These are phyloP conservation scores for Carpediemonas membranifera DNA, from an alignment of 78 protist genomes.

Conservation along the genomic window DNA sequence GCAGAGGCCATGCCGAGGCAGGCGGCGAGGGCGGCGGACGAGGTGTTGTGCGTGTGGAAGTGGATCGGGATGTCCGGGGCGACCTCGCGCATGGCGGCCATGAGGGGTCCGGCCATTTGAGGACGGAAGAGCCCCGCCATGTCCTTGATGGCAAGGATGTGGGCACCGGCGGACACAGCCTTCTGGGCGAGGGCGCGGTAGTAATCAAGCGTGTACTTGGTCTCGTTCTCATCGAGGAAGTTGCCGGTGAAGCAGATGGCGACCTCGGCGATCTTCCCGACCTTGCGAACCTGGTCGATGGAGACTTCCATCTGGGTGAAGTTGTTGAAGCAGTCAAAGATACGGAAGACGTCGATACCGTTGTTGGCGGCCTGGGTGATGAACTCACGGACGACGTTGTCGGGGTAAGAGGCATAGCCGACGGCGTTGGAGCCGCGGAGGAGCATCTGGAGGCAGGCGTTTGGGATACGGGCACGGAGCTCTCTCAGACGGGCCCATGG, in stretches of 20 bases:
- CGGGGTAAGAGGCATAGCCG: slow-evolving; percentile 76
- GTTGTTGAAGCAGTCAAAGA: slow-evolving; percentile 76
- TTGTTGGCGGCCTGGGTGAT: neutral
- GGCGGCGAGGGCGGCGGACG: slow-evolving; percentile 23
- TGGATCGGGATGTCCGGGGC: slow-evolving; percentile 60
- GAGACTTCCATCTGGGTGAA: slow-evolving; percentile 39
- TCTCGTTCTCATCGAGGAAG: slow-evolving; percentile 25
- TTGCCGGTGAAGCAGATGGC: slow-evolving; percentile 55
- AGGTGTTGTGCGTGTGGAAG: slow-evolving; percentile 73
- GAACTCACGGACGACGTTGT: slow-evolving; percentile 43
- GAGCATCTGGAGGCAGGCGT: slow-evolving; percentile 26
- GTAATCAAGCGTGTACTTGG: slow-evolving; percentile 66
- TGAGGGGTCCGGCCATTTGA: slow-evolving; percentile 12
- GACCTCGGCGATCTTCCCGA: slow-evolving; percentile 44
- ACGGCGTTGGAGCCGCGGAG: slow-evolving; percentile 69
- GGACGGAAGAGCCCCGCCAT: slow-evolving; percentile 78
- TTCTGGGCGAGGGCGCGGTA: slow-evolving; percentile 47
- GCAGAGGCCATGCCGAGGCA: slow-evolving; percentile 17
- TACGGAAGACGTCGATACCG: slow-evolving; percentile 9
- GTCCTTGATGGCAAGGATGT: slow-evolving; percentile 47
- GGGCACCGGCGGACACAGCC: slow-evolving; percentile 38
- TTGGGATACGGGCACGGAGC: slow-evolving; percentile 45
- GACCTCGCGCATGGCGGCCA: slow-evolving; percentile 16
- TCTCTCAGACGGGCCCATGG: slow-evolving; percentile 57
- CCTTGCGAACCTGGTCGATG: too few species aligned